Base-by-base conservation (phyloP, 495 filamentous ascomycete genomes). In the Cercophora sp. region DNA sequence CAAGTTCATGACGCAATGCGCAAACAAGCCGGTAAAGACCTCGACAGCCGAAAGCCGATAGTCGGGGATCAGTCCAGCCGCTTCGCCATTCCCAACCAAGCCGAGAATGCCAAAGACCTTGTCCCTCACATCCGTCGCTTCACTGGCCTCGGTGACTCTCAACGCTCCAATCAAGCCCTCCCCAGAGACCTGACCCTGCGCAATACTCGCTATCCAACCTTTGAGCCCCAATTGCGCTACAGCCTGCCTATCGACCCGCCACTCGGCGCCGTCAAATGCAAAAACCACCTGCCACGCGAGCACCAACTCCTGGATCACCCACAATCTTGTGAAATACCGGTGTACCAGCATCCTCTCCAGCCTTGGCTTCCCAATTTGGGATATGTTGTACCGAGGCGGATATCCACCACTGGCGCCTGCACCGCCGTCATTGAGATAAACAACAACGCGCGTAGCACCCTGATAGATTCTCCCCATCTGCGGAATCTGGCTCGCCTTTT, bases 261-360 rank as follows among this genome's bases (percentile, higher is more conserved):
- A 56, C 18, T 66, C 60, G 8, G 48, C 18, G 11, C 37, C 15
- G 51, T 22, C 57, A 16, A 58, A 41, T 9, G 47, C 48, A 22
- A 66, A 56, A 11, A 63, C 32, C 6, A 50, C 51, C 18, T 26
- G 34, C 3, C 25, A 31, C 1, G 62, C 42, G 1, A 61, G 11
- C 10, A 66, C 50, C 20, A 66, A 40, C 34, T 66, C 62, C 39
- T 66, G 62, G 6, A 66, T 54, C 5, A 63, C 57, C 60, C 62
- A 66, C n/a, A 66, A 15, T 16, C 62, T 35, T 5, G 24, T 54
- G 37, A 48, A 55, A 19, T 48, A 55, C 10, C 50, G 52, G 10
- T 26, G 51, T 16, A 39, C 19, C 2, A 59, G 43, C 27, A 66
- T 16, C 3, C 46, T 40, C 8, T 54, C 10, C n/a, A 58, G 23